Evolutionary conservation across 2,329 filamentous ascomycete species (phyloP).

Genomic region (Capronia coronata): DNA sequence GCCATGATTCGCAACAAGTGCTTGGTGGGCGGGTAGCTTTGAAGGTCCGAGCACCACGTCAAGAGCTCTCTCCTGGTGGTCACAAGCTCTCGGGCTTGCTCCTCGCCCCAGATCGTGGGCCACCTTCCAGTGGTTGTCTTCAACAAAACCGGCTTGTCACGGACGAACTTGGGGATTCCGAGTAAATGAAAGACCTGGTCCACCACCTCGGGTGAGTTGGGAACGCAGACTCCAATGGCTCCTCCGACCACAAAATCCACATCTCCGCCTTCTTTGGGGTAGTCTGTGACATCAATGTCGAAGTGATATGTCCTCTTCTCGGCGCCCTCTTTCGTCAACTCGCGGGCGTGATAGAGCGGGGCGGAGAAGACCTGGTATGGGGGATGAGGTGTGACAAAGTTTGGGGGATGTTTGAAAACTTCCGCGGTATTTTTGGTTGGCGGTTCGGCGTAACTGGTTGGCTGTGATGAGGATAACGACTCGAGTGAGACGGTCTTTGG

Average conservation of each 20-base stretch:
- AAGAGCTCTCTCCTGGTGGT: constrained; percentile 88
- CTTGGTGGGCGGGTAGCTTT: constrained; percentile 89
- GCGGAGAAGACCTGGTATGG: constrained; percentile 88
- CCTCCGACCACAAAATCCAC: constrained; percentile 95
- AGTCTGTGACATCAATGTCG: constrained; percentile 92
- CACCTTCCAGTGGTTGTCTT: constrained; percentile 76
- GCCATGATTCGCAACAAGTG: constrained; percentile 75
- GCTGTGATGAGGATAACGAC: constrained; percentile 12
- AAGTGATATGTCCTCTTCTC: constrained; percentile 98
- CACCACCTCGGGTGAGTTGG: constrained; percentile 70
- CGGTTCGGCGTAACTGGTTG: constrained; percentile 11
- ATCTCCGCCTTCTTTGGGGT: constrained; percentile 69
- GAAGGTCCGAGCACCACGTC: constrained; percentile 91
- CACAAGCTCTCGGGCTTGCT: constrained; percentile 73
- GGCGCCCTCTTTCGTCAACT: constrained; percentile 78
- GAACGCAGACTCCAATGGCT: constrained; percentile 86
- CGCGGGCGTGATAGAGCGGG: constrained; percentile 75
- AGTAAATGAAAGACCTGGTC: constrained; percentile 79
- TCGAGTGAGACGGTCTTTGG: constrained; percentile 65
- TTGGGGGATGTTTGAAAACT: constrained; percentile 60
- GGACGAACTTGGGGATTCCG: constrained; percentile 70
- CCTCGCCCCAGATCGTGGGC: constrained; percentile 97
- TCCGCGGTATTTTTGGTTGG: constrained; percentile 4
- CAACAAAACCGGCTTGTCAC: constrained; percentile 75
- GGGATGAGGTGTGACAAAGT: constrained; percentile 88